Percentiles rank a stretch among this genome's conserved stretches.
Evolutionary conservation across 805 yeast genomes (phyloP).

Genomic region (Candida vaughaniae): DNA sequence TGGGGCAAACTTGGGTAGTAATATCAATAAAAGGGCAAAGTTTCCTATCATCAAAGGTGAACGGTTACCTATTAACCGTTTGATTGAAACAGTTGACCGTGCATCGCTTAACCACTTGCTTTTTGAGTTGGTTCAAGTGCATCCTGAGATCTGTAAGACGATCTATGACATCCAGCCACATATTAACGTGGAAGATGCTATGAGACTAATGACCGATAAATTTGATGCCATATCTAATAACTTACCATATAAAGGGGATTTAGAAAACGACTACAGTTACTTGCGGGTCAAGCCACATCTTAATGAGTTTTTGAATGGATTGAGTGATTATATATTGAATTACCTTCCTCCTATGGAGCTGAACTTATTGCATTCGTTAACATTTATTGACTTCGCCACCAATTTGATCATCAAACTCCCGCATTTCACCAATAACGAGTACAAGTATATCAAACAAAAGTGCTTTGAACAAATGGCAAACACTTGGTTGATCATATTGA

Average conservation of each 20-base stretch:
- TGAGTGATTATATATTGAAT: slow-evolving; percentile 71
- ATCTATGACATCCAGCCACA: slow-evolving; percentile 54
- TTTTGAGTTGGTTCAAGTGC: slow-evolving; percentile 49
- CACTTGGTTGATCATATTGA: slow-evolving; percentile 53
- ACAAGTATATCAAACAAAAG: slow-evolving; percentile 47
- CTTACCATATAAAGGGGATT: slow-evolving; percentile 76
- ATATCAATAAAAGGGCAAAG: slow-evolving; percentile 29
- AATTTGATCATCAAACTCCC: slow-evolving; percentile 63
- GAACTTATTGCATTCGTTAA: slow-evolving; percentile 52
- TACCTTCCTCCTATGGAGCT: slow-evolving; percentile 71
- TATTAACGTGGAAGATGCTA: slow-evolving; percentile 53
- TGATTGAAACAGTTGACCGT: slow-evolving; percentile 68
- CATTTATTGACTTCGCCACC: slow-evolving; percentile 63
- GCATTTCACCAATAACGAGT: slow-evolving; percentile 57
- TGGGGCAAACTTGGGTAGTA: neutral
- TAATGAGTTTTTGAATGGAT: slow-evolving; percentile 65
- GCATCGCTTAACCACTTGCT: slow-evolving; percentile 53
- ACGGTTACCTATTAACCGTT: slow-evolving; percentile 58
- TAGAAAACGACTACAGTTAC: slow-evolving; percentile 71
- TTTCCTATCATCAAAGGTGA: slow-evolving; percentile 53
- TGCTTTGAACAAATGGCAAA: slow-evolving; percentile 63
- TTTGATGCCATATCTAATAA: slow-evolving; percentile 43
- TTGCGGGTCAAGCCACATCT: slow-evolving; percentile 67
- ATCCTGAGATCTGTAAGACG: slow-evolving; percentile 61
- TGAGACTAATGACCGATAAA: slow-evolving; percentile 49